These are phyloP conservation scores for Venturia pyrina DNA, from an alignment of 2,329 filamentous ascomycete species.

Conservation along the genomic window DNA sequence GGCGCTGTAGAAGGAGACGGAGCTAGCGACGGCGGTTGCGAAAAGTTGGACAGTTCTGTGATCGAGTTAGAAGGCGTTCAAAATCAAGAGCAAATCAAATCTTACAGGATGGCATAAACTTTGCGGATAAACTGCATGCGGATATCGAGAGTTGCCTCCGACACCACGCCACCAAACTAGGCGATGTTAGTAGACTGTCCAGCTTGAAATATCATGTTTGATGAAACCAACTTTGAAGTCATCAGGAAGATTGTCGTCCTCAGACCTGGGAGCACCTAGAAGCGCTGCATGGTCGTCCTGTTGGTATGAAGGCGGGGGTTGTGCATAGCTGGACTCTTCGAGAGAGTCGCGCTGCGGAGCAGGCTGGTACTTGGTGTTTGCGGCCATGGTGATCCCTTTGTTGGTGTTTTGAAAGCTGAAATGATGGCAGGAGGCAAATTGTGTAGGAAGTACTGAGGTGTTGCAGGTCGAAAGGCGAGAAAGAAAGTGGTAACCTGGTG, in stretches of 20 bases:
- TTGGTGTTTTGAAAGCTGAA: neutral
- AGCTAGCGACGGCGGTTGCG: constrained; percentile 69
- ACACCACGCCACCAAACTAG: constrained; percentile 81
- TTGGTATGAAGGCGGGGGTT: constrained; percentile 77
- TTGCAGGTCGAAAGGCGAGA: neutral
- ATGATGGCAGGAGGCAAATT: neutral
- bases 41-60: constrained; percentile 75
- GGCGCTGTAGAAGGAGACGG: constrained; percentile 73
- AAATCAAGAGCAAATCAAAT: neutral
- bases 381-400: constrained; percentile 45
- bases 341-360: constrained; percentile 82
- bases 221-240: constrained; percentile 61
- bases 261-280: constrained; percentile 58
- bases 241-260: constrained; percentile 87
- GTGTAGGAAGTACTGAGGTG: neutral
- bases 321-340: constrained; percentile 56
- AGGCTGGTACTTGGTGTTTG: constrained; percentile 70
- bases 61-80: neutral
- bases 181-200: constrained; percentile 24
- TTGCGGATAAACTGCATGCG: constrained; percentile 95
- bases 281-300: constrained; percentile 48
- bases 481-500: neutral
- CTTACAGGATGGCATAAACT: constrained; percentile 87
- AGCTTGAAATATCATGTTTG: constrained; percentile 32
- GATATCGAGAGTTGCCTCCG: constrained; percentile 89